These are phyloP conservation scores for Skeletonema costatum DNA, from an alignment of 108 stramenopile species.

Conservation along the genomic window DNA sequence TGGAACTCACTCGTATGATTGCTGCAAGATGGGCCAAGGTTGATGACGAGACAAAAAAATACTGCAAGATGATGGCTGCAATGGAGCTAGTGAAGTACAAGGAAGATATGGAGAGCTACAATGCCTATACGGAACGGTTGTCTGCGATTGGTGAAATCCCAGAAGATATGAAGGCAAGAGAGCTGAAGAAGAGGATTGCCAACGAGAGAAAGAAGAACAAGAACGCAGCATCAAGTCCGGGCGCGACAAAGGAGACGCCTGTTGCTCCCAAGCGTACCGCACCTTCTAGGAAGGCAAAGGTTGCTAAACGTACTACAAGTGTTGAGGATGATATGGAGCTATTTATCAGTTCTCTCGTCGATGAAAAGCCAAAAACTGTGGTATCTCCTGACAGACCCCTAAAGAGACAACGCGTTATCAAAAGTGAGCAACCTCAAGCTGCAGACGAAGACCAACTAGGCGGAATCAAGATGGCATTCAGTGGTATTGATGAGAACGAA, in stretches of 20 bases:
- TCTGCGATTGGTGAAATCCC: conserved; percentile 37
- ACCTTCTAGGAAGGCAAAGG: background rate
- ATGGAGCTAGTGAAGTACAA: conserved; percentile 50
- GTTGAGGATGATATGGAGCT: conserved; percentile 38
- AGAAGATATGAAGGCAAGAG: conserved; percentile 33
- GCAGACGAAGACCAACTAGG: conserved; percentile 9
- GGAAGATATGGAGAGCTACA: conserved; percentile 45
- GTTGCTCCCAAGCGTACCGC: background rate
- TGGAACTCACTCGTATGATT: conserved; percentile 70
- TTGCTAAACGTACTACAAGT: background rate
- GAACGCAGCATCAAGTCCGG: background rate
- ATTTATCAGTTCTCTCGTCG: conserved; percentile 31
- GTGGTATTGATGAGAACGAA: conserved; percentile 41
- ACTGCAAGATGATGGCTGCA: conserved; percentile 48
- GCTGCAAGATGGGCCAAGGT: conserved; percentile 59
- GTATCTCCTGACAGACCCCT: background rate
- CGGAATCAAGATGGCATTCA: conserved; percentile 39
- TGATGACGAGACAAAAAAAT: conserved; percentile 40
- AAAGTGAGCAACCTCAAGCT: background rate
- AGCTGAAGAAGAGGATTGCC: conserved; percentile 20
- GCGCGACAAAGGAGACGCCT: background rate
- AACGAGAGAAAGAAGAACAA: conserved; percentile 22
- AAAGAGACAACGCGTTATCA: background rate
- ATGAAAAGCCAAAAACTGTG: background rate
- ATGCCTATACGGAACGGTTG: conserved; percentile 33